Conservation (phyloP, 2,329 filamentous ascomycete genomes). For the Exserohilum rostratum region DNA sequence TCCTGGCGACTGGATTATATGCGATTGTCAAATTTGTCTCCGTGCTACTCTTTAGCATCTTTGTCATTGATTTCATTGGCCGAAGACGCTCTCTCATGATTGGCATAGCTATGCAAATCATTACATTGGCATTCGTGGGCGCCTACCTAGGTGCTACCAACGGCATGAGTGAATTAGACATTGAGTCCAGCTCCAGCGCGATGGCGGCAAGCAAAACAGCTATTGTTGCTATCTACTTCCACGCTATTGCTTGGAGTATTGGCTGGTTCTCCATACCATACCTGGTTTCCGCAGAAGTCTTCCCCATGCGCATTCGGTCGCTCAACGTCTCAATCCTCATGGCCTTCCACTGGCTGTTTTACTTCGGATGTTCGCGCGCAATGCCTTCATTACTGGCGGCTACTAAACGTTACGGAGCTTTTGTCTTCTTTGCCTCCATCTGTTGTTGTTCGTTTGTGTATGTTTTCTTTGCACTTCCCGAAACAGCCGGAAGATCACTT, state of each 20-base stretch:
- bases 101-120: neutral
- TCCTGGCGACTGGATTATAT: neutral
- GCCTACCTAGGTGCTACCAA: neutral
- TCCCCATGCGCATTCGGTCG: neutral
- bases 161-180: neutral
- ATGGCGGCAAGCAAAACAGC: neutral
- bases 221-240: neutral
- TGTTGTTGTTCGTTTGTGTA: neutral
- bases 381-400: neutral
- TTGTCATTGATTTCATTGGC: neutral
- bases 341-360: neutral
- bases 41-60: neutral
- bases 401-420: neutral
- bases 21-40: neutral
- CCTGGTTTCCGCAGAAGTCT: neutral
- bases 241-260: neutral
- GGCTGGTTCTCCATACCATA: neutral
- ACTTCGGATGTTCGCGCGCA: neutral
- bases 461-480: neutral
- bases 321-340: neutral
- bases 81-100: neutral
- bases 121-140: neutral
- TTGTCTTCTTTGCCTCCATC: neutral
- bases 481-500: neutral
- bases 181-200: neutral